These are phyloP conservation scores for Sclerotiophoma versabilis DNA, from an alignment of 2,329 filamentous ascomycete species.

Conservation along the genomic window DNA sequence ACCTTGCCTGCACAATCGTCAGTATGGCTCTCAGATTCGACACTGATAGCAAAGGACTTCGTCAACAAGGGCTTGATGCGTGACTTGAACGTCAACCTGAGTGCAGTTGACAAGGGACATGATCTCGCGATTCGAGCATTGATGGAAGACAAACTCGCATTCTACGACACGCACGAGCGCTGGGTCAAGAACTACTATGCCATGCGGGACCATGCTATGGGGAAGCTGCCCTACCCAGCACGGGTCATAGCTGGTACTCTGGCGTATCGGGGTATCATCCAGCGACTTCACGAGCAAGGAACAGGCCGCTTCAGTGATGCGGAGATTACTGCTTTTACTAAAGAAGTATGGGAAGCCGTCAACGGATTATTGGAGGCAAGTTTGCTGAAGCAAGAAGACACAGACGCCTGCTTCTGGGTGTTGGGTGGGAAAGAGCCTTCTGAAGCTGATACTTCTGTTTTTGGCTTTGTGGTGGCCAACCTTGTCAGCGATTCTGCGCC, in stretches of 20 bases:
- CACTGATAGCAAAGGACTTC: constrained; percentile 61
- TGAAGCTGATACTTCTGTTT: constrained; percentile 65
- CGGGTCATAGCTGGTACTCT: constrained; percentile 61
- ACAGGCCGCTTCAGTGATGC: constrained; percentile 59
- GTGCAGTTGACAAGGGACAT: constrained; percentile 49
- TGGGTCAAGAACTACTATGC: constrained; percentile 67
- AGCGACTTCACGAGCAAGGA: constrained; percentile 64
- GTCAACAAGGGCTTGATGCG: constrained; percentile 51
- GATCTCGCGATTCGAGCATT: constrained; percentile 63
- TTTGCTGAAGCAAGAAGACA: constrained; percentile 39
- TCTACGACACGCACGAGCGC: constrained; percentile 61
- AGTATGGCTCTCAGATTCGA: constrained; percentile 58
- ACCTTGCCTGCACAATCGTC: constrained; percentile 19
- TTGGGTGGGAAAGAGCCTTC: constrained; percentile 62
- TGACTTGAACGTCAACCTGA: constrained; percentile 59
- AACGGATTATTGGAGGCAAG: constrained; percentile 53
- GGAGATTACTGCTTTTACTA: constrained; percentile 57
- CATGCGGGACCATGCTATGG: constrained; percentile 63
- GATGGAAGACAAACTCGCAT: constrained; percentile 68
- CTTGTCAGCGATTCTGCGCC: constrained; percentile 62
- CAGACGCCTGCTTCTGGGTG: constrained; percentile 62
- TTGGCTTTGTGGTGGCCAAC: constrained; percentile 63
- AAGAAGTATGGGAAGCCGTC: constrained; percentile 63
- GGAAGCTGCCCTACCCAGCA: constrained; percentile 59
- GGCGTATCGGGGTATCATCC: constrained; percentile 53